Evolutionary conservation across 2,329 filamentous ascomycete genomes (phyloP), one percentile per base, ranked within the genome.

Genomic region (Pseudogymnoascus sp.): DNA sequence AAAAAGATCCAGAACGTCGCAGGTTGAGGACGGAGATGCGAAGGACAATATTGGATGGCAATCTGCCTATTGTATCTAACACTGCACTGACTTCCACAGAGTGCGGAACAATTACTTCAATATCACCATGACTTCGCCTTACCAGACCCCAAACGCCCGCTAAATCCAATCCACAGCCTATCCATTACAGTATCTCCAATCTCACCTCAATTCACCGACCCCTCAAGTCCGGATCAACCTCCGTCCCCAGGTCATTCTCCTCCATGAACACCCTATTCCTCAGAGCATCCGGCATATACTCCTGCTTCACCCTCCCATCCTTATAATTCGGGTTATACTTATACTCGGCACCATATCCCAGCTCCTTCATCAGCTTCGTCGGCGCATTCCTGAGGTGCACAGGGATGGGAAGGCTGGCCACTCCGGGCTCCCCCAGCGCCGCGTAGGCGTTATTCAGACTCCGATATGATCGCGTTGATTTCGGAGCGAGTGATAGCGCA

Each of bases 241-340:
- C 85, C 0, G 83, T 87, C 1, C 93, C 93, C 63, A 99, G 73
- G 75, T 97, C 89, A 42, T 80, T 77, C 4, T 92, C 86, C 70
- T 95, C 91, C 38, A 97, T 74, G 71, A 97, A 97, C 19, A 70
- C 79, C 58, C 89, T 81, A 0, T 87, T 91, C 36, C 79, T 73
- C 6, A 99, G 74, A 62, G 83, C 83, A 9, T 91, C 87, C 0
- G 94, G 94, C n/a, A 99, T 75, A 75, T 97, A 99, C 23, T 92
- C 89, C 77, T 99, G 94, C 66, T 80, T 82, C 0, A 97, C 93
- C 68, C 78, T 84, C 0, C 94, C 94, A 64, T 92, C 85, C 60
- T 83, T 76, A 71, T 93, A 99, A 68, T 96, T 90, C 0, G 94
- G 94, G 68, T 96, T 96, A 72, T 99, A 97, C 75, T 97, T 97